Base-by-base conservation (phyloP, 176 grass and related monocot species). In the Themeda triandra region DNA sequence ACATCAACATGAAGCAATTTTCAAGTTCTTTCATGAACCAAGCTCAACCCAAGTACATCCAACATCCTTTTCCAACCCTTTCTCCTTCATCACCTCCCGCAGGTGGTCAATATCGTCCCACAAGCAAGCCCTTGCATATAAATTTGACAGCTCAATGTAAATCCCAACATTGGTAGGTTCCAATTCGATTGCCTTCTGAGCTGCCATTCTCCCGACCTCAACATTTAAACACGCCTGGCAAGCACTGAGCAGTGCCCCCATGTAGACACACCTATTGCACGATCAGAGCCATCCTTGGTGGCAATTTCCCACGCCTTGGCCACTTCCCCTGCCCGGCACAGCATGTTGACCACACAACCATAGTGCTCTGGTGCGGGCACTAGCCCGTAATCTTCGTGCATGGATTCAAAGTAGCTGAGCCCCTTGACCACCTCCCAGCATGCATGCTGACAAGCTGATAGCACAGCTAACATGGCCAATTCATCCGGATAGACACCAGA, bases 181-280 rank as follows among this genome's bases (percentile, higher is more conserved):
- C 84, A 94, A 39, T 37, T 85, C 77, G 1, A 94, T 86, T 41
- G 89, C 92, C 92, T 71, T 94, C 73, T 87, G 84, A 84, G 89
- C 92, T 59, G 89, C 83, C 82, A 94, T 65, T 23, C 70, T 86
- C 66, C 92, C 89, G 1, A 89, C 39, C 46, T 75, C 86, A 45
- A 91, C 72, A 73, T 91, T 82, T 31, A 84, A 66, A 1, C 75
- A 70, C 30, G 75, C 80, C 68, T 69, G n/a, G 58, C 86, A 89
- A 54, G 89, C 86, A 78, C 89, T 87, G n/a, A 94, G 92, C 84
- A 94, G 74, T 7, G 84, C 80, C 30, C 64, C 86, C 92, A 94
- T 69, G 82, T 76, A 39, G 89, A 84, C 6, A 91, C 76, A 10
- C 86, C 14, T 3, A 86, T 32, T 48, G 63, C 70, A 64, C 24